These are phyloP conservation scores for Lavandula angustifolia DNA, from an alignment of 257 asterid species.

Conservation along the genomic window DNA sequence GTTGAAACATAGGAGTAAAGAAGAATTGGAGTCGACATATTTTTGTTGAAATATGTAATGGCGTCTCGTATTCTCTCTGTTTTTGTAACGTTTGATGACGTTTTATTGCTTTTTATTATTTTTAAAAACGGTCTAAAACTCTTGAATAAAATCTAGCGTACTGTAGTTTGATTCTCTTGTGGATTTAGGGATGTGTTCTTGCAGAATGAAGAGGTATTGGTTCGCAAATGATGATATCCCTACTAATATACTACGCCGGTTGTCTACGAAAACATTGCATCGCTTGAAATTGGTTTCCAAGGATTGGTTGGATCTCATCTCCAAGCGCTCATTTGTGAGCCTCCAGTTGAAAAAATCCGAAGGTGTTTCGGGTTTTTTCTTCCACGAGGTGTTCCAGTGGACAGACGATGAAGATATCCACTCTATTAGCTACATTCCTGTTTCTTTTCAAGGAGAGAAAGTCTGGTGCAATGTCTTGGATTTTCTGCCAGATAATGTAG, in stretches of 20 bases:
- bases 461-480: conserved; percentile 35
- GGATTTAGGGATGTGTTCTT: not conserved
- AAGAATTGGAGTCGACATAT: not conserved
- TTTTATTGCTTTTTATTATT: not conserved
- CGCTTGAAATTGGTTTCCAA: conserved; percentile 53
- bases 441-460: conserved; percentile 11
- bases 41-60: too few species aligned
- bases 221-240: conserved; percentile 43
- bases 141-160: not conserved
- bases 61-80: not conserved
- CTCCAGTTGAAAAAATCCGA: conserved; percentile 44
- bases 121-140: not conserved
- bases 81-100: not conserved
- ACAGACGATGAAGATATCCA: conserved; percentile 34
- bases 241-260: conserved; percentile 40
- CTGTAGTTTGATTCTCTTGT: not conserved
- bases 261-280: conserved; percentile 49
- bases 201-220: conserved; percentile 42
- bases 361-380: conserved; percentile 57
- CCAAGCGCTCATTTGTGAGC: conserved; percentile 47
- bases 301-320: conserved; percentile 53
- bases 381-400: conserved; percentile 53
- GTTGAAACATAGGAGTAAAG: not conserved
- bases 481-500: conserved; percentile 62
- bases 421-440: conserved; percentile 50